Percentiles rank a stretch among this genome's conserved stretches.
Evolutionary conservation across 2,329 filamentous ascomycete genomes (phyloP).

Genomic region (Xylaria sp.): DNA sequence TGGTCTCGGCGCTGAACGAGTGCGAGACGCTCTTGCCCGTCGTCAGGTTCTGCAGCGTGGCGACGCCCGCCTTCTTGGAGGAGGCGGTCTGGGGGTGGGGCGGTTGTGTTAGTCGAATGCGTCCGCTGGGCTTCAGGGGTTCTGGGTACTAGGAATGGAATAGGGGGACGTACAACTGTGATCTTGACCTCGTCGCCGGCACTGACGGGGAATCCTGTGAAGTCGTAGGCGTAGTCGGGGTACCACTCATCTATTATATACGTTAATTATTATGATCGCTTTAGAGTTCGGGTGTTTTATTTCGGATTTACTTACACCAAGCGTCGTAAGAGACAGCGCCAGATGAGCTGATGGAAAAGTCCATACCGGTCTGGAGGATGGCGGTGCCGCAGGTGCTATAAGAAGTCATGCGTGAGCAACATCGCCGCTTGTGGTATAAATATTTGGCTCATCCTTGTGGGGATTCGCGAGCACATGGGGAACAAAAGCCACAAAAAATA

Average conservation of each 20-base stretch:
- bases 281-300: no score
- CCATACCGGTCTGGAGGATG: constrained; percentile 68
- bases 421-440: neutral
- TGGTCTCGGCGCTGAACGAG: constrained; percentile 58
- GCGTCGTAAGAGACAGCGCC: constrained; percentile 59
- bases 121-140: neutral
- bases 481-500: neutral
- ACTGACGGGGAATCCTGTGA: constrained; percentile 56
- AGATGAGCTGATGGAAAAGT: constrained; percentile 62
- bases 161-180: constrained; percentile 41
- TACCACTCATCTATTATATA: constrained; percentile 62
- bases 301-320: constrained; percentile 53
- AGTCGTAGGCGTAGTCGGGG: constrained; percentile 66
- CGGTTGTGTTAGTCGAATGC: neutral
- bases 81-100: constrained; percentile 27
- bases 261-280: no score
- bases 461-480: neutral
- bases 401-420: neutral
- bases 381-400: constrained; percentile 59
- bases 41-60: constrained; percentile 56
- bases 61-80: constrained; percentile 36
- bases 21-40: constrained; percentile 64
- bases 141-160: no score
- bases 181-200: constrained; percentile 47
- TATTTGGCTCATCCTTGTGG: neutral